phyloP scores from a whole-genome alignment of 352 stramenopile genomes.

The Globisporangium cylindrosporum region DNA sequence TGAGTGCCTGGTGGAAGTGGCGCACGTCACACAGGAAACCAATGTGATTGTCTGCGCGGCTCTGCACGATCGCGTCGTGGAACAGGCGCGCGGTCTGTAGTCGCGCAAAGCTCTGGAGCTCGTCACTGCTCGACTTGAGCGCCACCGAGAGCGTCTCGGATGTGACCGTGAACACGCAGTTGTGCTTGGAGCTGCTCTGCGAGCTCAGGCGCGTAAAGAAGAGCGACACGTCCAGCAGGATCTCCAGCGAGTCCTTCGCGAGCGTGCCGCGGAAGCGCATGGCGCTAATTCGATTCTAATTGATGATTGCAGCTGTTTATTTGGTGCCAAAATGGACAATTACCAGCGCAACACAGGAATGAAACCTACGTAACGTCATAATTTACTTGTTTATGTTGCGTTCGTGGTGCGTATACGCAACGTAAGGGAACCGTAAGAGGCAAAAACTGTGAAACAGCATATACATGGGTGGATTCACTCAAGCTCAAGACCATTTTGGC shows the following conservation, averaged over 20 bases:
- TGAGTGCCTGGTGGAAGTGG: conserved; percentile 70
- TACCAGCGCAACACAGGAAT: background rate
- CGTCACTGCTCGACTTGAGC: conserved; percentile 69
- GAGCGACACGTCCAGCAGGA: conserved; percentile 76
- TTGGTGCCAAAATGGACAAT: conserved; percentile 3
- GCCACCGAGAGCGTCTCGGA: conserved; percentile 60
- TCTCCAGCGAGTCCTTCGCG: conserved; percentile 66
- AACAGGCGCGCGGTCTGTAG: conserved; percentile 68
- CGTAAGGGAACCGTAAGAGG: background rate
- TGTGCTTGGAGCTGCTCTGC: conserved; percentile 49
- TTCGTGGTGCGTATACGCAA: background rate
- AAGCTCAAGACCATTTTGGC: background rate
- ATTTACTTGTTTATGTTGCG: background rate
- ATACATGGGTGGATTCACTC: background rate
- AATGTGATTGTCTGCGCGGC: conserved; percentile 76
- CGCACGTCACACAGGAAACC: conserved; percentile 72
- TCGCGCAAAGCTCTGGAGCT: conserved; percentile 76
- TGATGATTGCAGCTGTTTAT: background rate
- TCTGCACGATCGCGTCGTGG: conserved; percentile 69
- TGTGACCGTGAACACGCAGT: conserved; percentile 73
- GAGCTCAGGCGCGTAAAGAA: conserved; percentile 63
- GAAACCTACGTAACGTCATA: conserved; percentile 4
- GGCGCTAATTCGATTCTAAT: background rate
- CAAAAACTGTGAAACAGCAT: background rate
- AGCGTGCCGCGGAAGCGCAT: conserved; percentile 84